phyloP scores from a whole-genome alignment of 768 basidiomycete species.

The Albatrellus ellisii region DNA sequence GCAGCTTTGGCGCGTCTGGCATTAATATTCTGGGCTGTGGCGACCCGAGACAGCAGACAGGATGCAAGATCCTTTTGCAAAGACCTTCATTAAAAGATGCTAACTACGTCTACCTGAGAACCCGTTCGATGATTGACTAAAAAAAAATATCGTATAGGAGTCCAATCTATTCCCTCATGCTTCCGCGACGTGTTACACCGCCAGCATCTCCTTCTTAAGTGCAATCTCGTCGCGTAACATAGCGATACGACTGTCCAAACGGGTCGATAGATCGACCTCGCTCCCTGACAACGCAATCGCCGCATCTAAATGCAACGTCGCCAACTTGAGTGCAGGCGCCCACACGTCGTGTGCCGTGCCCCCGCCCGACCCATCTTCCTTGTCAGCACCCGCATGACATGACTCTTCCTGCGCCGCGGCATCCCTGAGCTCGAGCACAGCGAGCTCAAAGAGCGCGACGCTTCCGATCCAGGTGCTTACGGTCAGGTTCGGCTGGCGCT shows the following conservation, averaged over 20 bases:
- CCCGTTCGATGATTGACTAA: too few species aligned
- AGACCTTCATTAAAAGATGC: too few species aligned
- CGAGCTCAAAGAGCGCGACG: constrained; percentile 55
- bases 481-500: constrained; percentile 25
- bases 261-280: constrained; percentile 47
- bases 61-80: too few species aligned
- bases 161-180: too few species aligned
- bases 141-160: too few species aligned
- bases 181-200: too few species aligned
- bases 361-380: constrained; percentile 12
- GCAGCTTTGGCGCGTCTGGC: too few species aligned
- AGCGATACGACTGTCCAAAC: constrained; percentile 55
- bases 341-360: constrained; percentile 22
- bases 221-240: constrained; percentile 63
- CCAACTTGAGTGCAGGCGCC: constrained; percentile 33
- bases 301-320: constrained; percentile 36
- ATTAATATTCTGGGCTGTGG: too few species aligned
- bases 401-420: constrained; percentile 20
- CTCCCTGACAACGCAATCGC: constrained; percentile 36
- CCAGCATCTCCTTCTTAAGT: constrained; percentile 40
- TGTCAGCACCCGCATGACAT: constrained; percentile 5
- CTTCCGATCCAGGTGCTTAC: constrained; percentile 57
- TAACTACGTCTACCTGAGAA: too few species aligned
- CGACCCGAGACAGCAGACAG: too few species aligned
- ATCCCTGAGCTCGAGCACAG: constrained; percentile 57